phyloP scores from a whole-genome alignment of 2,329 filamentous ascomycete species.

The Diaporthe sp. region DNA sequence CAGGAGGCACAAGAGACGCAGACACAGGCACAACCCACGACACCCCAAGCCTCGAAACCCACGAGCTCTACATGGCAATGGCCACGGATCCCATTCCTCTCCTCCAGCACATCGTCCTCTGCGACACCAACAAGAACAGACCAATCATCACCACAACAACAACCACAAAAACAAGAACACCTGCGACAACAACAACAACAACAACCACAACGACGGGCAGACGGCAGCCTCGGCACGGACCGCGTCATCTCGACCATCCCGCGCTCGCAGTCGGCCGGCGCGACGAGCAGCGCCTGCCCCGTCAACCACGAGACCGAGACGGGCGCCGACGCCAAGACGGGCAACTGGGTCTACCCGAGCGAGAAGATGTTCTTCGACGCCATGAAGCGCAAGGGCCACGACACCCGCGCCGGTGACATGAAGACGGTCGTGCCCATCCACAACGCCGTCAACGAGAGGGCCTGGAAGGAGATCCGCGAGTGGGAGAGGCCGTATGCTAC shows the following conservation, averaged over 20 bases:
- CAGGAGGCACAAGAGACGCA: constrained; percentile 49
- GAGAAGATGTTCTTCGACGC: constrained; percentile 99
- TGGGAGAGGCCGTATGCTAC: constrained; percentile 82
- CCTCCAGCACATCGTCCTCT: constrained; percentile 49
- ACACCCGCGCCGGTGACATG: constrained; percentile 81
- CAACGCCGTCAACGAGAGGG: constrained; percentile 97
- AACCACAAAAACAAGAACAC: constrained; percentile 4
- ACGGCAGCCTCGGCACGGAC: constrained; percentile 68
- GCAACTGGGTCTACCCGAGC: constrained; percentile 97
- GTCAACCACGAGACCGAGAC: constrained; percentile 84
- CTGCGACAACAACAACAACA: constrained; percentile 39
- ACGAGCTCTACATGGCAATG: constrained; percentile 56
- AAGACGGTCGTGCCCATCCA: constrained; percentile 95
- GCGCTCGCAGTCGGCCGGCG: constrained; percentile 62
- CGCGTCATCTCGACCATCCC: constrained; percentile 87
- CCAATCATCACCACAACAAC: constrained; percentile 11
- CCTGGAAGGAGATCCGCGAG: constrained; percentile 90
- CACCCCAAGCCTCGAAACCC: constrained; percentile 47
- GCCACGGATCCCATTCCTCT: constrained; percentile 57
- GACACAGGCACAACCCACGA: background rate
- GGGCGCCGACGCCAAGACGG: constrained; percentile 75
- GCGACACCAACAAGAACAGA: constrained; percentile 18
- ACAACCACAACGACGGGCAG: constrained; percentile 26
- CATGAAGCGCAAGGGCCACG: constrained; percentile 91
- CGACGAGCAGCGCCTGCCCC: constrained; percentile 55